Percentiles rank a stretch among this genome's conserved stretches.
These are phyloP conservation scores for Epichloe glyceriae DNA, from an alignment of 2,329 filamentous ascomycete species.

Conservation along the genomic window DNA sequence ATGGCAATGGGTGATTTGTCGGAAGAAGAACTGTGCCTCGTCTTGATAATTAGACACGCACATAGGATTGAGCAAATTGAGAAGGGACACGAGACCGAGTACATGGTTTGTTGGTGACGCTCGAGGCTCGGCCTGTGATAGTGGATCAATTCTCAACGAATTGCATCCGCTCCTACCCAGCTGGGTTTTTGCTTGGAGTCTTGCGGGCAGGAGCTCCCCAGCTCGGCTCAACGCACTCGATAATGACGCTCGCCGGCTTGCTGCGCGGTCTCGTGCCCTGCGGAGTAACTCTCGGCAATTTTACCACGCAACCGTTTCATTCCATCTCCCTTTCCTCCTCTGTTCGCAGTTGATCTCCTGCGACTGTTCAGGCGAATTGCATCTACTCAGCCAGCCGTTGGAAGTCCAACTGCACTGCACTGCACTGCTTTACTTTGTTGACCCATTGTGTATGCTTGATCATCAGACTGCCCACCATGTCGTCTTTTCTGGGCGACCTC, in stretches of 20 bases:
- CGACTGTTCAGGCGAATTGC: too few species aligned
- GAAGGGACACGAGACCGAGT: too few species aligned
- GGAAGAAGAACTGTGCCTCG: too few species aligned
- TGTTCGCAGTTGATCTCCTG: too few species aligned
- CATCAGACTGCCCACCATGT: slow-evolving; percentile 21
- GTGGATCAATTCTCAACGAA: background rate
- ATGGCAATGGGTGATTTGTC: too few species aligned
- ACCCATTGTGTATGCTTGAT: background rate
- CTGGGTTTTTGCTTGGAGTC: background rate
- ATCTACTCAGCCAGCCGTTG: too few species aligned
- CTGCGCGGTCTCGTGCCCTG: background rate
- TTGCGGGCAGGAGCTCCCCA: background rate
- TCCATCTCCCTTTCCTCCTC: background rate
- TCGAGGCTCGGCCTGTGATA: background rate
- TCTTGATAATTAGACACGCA: too few species aligned
- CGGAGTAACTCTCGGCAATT: background rate
- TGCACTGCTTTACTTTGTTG: background rate
- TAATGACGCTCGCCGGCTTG: background rate
- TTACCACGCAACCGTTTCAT: background rate
- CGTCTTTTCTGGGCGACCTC: slow-evolving; percentile 27
- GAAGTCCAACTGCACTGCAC: too few species aligned
- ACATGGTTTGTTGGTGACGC: too few species aligned
- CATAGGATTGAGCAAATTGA: too few species aligned
- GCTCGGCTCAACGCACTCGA: background rate
- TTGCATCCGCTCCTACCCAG: background rate